Conservation (phyloP, 2,329 filamentous ascomycete genomes). For the Aureobasidium pullulans region DNA sequence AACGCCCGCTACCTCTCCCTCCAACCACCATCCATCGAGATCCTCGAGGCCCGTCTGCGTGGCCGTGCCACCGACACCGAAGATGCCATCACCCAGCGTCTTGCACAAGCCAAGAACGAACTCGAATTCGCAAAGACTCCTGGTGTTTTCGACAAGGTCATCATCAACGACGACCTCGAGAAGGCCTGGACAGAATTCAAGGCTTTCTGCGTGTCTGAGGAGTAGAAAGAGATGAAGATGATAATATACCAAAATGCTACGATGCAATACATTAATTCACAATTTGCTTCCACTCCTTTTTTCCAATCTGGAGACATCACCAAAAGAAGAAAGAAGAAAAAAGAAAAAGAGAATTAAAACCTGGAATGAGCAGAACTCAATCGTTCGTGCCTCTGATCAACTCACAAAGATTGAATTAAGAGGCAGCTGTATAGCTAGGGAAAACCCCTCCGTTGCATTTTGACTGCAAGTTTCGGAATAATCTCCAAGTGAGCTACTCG, state of each 20-base stretch:
- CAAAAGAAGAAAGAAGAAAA: no score
- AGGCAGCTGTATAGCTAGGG: no score
- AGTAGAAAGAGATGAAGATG: constrained; percentile 4
- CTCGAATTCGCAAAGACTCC: constrained; percentile 63
- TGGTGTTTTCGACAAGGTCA: constrained; percentile 58
- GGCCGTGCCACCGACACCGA: constrained; percentile 74
- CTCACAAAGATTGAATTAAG: no score
- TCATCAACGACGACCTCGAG: constrained; percentile 60
- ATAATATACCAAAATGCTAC: not conserved
- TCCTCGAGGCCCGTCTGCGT: constrained; percentile 66
- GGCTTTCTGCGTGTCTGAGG: constrained; percentile 25
- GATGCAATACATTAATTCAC: not conserved
- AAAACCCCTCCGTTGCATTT: no score
- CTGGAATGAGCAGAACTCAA: no score
- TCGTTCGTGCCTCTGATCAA: no score
- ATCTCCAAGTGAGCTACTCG: no score
- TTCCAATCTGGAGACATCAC: no score
- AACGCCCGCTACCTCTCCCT: constrained; percentile 79
- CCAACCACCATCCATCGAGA: constrained; percentile 66
- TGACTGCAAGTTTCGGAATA: no score
- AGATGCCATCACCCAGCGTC: constrained; percentile 59
- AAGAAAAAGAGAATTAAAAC: no score
- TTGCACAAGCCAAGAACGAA: constrained; percentile 66
- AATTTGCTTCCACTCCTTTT: not conserved
- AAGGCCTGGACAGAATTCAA: constrained; percentile 46